Evolutionary conservation across 1,284 basidiomycete genomes (phyloP), one percentile per base, ranked within the genome.

Genomic region (Agroathelia rolfsii): DNA sequence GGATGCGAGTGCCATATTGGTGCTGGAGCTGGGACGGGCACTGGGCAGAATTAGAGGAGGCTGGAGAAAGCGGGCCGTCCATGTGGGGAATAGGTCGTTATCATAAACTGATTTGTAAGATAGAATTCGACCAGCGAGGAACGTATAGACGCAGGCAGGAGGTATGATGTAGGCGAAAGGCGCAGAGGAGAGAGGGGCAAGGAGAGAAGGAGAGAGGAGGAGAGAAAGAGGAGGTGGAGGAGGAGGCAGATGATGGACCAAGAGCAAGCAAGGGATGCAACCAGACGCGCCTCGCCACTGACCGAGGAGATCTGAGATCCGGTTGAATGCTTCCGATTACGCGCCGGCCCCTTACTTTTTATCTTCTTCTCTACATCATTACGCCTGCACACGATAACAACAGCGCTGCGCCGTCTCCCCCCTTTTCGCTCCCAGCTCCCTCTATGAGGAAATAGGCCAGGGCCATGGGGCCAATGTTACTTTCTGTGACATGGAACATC

Each of bases 1-100:
- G 65, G 26, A 65, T 73, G 31, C 75, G 56, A 5, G 73, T 76
- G 40, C 62, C 64, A 58, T 77, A 74, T 36, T 55, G 48, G 52
- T 66, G 63, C 21, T 47, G 39, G 41, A 35, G 47, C 32, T 44
- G 35, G 50, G 48, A 24, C 44, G 46, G 31, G 46, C 25, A 35
- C 11, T 31, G 46, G 13, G 35, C 19, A 26, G 32, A 42, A 38
- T 9, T 43, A 43, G 21, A 41, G 37, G 44, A 43, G 49, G 41
- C 44, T 38, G 28, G 45, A 25, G 32, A 41, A 38, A 43, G 50
- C 41, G 11, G 25, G 7, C n/a, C 36, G 43, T 40, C 46, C 58
- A 61, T 58, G n/a, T n/a, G 47, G 38, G 44, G 42, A 34, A 45
- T 43, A 50, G 55, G 55, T 42, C 59, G 58, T 59, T 49, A 53